Percentiles rank a stretch among this genome's conserved stretches.
Evolutionary conservation across 1,284 basidiomycete species (phyloP).

Genomic region (Coniophora puteana): DNA sequence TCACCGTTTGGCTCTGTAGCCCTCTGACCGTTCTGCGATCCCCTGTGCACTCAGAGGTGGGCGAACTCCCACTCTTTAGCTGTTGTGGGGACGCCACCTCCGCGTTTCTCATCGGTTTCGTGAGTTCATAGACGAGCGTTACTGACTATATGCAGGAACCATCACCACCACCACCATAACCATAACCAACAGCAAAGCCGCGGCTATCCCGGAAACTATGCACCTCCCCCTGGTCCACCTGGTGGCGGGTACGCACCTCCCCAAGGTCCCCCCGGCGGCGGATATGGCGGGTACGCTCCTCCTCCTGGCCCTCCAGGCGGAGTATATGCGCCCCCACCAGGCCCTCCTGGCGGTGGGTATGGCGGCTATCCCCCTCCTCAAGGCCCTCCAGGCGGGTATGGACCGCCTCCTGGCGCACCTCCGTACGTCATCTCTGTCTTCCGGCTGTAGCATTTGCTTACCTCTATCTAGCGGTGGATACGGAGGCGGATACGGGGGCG

Average conservation of each 20-base stretch:
- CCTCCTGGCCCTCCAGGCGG: constrained; percentile 37
- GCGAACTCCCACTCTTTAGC: too few relatives aligned
- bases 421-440: neutral
- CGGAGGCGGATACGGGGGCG: neutral
- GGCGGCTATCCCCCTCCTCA: constrained; percentile 21
- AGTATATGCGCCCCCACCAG: constrained; percentile 28
- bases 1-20: too few relatives aligned
- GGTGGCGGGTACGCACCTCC: constrained; percentile 13
- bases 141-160: too few relatives aligned
- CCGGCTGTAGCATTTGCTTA: neutral
- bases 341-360: constrained; percentile 21
- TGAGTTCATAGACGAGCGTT: too few relatives aligned
- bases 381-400: constrained; percentile 31
- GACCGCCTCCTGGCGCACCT: constrained; percentile 16
- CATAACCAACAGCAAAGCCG: constrained; percentile 22
- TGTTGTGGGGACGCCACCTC: too few relatives aligned
- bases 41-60: too few relatives aligned
- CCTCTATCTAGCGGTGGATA: neutral
- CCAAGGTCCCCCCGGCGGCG: constrained; percentile 12
- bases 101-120: too few relatives aligned
- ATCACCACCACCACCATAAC: constrained; percentile 36
- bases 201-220: constrained; percentile 30
- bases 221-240: constrained; percentile 8
- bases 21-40: too few relatives aligned
- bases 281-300: constrained; percentile 18